Evolutionary conservation across 164 flowering plant species (phyloP).

Genomic region (Umbellularia californica): DNA sequence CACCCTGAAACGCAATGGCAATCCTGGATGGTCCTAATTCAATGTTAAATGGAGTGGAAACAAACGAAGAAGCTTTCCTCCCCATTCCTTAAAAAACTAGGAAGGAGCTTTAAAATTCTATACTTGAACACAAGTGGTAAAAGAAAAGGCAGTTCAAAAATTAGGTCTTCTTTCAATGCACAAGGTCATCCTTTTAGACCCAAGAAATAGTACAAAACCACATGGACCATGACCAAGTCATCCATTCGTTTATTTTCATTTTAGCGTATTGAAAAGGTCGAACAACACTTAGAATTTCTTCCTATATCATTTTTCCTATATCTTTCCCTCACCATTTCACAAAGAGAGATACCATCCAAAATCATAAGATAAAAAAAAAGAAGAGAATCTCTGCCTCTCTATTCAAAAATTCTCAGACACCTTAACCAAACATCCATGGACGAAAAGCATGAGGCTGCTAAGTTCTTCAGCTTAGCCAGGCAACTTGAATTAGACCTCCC

Average conservation of each 20-base stretch:
- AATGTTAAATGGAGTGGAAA: not conserved
- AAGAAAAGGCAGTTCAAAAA: not conserved
- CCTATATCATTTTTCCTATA: no score
- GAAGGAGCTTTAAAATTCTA: not conserved
- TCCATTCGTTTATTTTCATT: not conserved
- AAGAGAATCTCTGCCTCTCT: not conserved
- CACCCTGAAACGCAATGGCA: no score
- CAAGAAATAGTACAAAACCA: not conserved
- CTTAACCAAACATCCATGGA: constrained; percentile 24
- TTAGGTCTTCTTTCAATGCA: not conserved
- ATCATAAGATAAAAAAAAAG: not conserved
- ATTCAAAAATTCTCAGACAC: not conserved
- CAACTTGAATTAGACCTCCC: constrained; percentile 41
- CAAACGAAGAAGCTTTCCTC: not conserved
- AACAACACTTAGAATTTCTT: not conserved
- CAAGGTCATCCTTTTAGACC: not conserved
- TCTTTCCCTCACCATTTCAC: not conserved
- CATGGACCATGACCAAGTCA: constrained; percentile 1
- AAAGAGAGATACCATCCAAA: not conserved
- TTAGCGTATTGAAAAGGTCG: not conserved
- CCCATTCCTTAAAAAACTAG: no score
- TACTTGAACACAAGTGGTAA: not conserved
- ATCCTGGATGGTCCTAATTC: not conserved
- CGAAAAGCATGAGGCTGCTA: constrained; percentile 16
- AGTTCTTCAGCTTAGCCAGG: constrained; percentile 31